Evolutionary conservation across 2,329 filamentous ascomycete genomes (phyloP).

Genomic region (Cladosporium austrohemisphaericum): DNA sequence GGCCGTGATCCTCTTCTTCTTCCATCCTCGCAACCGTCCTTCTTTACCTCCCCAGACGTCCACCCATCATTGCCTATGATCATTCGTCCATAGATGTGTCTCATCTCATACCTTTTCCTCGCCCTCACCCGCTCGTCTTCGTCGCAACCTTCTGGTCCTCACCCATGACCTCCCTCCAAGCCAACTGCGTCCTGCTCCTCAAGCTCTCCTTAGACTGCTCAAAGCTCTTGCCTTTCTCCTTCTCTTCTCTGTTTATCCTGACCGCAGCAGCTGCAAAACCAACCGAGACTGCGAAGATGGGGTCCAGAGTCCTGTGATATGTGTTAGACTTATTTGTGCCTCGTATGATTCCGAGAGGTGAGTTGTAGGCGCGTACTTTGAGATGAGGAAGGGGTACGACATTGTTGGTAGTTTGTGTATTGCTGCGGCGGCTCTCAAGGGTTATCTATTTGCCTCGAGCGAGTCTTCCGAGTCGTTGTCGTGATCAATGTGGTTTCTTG

Average conservation of each 20-base stretch:
- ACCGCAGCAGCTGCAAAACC: slow-evolving; percentile 42
- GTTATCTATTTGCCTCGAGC: too few relatives aligned
- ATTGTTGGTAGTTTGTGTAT: slow-evolving; percentile 14
- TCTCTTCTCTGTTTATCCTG: slow-evolving; percentile 45
- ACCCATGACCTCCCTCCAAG: slow-evolving; percentile 1
- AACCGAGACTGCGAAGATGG: slow-evolving; percentile 48
- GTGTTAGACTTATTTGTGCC: slow-evolving; percentile 4
- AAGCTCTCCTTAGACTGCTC: slow-evolving; percentile 36
- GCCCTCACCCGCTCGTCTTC: too few relatives aligned
- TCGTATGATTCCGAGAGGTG: too few relatives aligned
- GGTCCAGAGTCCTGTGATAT: slow-evolving; percentile 42
- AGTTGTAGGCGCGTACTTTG: slow-evolving; percentile 34
- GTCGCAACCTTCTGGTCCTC: not conserved
- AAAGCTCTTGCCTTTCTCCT: slow-evolving; percentile 41
- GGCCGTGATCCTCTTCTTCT: too few relatives aligned
- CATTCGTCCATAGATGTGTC: too few relatives aligned
- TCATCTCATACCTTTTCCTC: too few relatives aligned
- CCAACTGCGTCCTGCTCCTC: not conserved
- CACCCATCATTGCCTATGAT: too few relatives aligned
- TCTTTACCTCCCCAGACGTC: too few relatives aligned
- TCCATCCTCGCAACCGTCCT: too few relatives aligned
- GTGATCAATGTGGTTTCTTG: too few relatives aligned
- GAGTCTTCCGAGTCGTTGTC: too few relatives aligned
- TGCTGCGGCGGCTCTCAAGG: too few relatives aligned
- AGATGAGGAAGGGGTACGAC: slow-evolving; percentile 40